Base-by-base conservation (phyloP, 805 yeast genomes). In the Myxozyma kluyveri region DNA sequence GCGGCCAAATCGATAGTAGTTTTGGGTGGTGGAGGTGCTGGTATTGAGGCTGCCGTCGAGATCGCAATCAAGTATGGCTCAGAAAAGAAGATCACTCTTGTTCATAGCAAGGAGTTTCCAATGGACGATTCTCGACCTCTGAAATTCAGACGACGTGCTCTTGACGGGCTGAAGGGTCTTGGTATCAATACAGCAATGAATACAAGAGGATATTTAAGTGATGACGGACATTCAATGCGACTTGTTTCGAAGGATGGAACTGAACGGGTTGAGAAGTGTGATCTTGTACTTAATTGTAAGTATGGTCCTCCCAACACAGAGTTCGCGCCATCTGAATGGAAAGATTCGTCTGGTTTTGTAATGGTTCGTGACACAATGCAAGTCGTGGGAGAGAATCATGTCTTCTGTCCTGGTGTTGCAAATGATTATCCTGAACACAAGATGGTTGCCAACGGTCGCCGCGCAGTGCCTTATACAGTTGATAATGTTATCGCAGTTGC, bases 1-100 rank as follows among this genome's bases (percentile, higher is more conserved):
- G 19, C 12, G 5, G 7, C 10, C 19, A 12, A 10, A 6, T 35
- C 39, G n/a, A 35, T 35, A 17, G 5, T 6, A n/a, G 39, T 35
- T 5, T n/a, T 35, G 9, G 82, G 82, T 3, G 81, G 75, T 12
- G 82, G 82, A 17, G 77, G 80, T 1, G 64, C 75, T 22, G 82
- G 81, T 1, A 71, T 75, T 38, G 82, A 78, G 60, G 65, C 74
- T 19, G 77, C 79, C 2, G 77, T 74, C 23, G 81, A 78, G 50
- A 64, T 78, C 42, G 74, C 68, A 45, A 67, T 61, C 41, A 60
- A 62, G 23, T 73, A 65, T 54, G 70, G 72, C 1, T 26, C 21
- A 18, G 33, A 14, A 9, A 72, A 74, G 55, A 61, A 59, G 4
- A 72, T 77, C 5, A 64, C 47, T 12, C 45, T 65, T 5, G 46